Evolutionary conservation across 106 monocot genomes (phyloP).

Genomic region (Vanilla planifolia): DNA sequence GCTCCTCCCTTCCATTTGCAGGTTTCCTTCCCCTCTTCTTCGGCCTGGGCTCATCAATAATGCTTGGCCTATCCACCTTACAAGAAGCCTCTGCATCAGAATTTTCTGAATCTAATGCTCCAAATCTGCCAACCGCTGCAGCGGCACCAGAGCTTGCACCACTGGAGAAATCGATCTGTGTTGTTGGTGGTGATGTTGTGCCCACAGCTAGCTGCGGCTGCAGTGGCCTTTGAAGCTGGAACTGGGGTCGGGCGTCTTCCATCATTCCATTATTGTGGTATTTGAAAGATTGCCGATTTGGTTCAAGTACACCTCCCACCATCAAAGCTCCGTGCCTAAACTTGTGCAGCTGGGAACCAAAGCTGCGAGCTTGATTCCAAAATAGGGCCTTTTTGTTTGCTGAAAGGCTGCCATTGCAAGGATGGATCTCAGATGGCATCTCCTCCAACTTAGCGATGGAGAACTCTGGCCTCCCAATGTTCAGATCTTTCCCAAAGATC

Average conservation of each 20-base stretch:
- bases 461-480: not conserved
- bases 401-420: not conserved
- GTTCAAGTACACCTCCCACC: not conserved
- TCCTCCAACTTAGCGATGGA: not conserved
- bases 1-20: constrained; percentile 70
- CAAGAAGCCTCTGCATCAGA: constrained; percentile 23
- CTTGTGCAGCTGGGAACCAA: constrained; percentile 5
- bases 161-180: constrained; percentile 9
- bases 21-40: constrained; percentile 67
- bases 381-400: not conserved
- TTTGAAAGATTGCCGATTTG: no score
- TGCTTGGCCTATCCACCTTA: constrained; percentile 20
- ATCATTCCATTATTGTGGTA: constrained; percentile 6
- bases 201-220: constrained; percentile 5
- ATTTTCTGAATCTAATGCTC: constrained; percentile 8
- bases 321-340: constrained; percentile 1
- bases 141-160: constrained; percentile 18
- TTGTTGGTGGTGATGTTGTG: not conserved
- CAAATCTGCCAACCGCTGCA: constrained; percentile 3
- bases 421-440: constrained; percentile 6
- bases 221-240: constrained; percentile 12
- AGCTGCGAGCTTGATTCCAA: constrained; percentile 3
- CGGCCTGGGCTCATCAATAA: constrained; percentile 32
- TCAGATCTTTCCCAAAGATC: constrained; percentile 65
- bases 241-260: not conserved